A percentile compares a stretch with the other conserved stretches of the same genome.
Conservation (phyloP, 495 filamentous ascomycete genomes). For the Saxophila tyrrhenica region DNA sequence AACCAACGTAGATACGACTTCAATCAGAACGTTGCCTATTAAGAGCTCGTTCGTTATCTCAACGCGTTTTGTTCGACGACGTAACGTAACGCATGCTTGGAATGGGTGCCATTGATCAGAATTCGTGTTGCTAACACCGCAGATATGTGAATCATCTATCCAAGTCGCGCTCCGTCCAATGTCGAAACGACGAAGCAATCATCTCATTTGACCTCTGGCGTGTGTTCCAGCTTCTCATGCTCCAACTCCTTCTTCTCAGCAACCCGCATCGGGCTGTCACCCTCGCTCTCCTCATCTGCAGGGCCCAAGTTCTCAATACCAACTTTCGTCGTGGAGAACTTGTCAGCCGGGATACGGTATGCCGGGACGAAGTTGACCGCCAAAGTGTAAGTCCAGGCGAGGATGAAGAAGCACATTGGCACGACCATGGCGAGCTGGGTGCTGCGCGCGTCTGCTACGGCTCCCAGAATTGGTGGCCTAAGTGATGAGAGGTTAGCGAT, state of each 20-base stretch:
- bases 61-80: no score
- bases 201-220: not conserved
- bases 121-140: no score
- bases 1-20: no score
- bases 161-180: no score
- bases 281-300: not conserved
- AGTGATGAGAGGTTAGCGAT: no score
- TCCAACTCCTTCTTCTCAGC: not conserved
- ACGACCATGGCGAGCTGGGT: slow-evolving; percentile 34
- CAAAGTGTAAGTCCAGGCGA: slow-evolving; percentile 47
- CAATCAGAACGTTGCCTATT: no score
- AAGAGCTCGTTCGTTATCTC: no score
- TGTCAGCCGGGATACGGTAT: slow-evolving; percentile 50
- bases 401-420: slow-evolving; percentile 31
- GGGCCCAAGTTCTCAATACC: slow-evolving; percentile 31
- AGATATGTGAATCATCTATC: no score
- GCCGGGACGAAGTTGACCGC: slow-evolving; percentile 52
- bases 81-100: no score
- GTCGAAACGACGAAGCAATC: no score
- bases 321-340: slow-evolving; percentile 42
- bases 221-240: slow-evolving; percentile 11
- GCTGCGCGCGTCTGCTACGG: slow-evolving; percentile 39
- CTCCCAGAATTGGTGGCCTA: slow-evolving; percentile 55
- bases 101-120: no score
- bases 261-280: not conserved